Conservation (phyloP, 345 rosid species). For the Raphanus sativus region DNA sequence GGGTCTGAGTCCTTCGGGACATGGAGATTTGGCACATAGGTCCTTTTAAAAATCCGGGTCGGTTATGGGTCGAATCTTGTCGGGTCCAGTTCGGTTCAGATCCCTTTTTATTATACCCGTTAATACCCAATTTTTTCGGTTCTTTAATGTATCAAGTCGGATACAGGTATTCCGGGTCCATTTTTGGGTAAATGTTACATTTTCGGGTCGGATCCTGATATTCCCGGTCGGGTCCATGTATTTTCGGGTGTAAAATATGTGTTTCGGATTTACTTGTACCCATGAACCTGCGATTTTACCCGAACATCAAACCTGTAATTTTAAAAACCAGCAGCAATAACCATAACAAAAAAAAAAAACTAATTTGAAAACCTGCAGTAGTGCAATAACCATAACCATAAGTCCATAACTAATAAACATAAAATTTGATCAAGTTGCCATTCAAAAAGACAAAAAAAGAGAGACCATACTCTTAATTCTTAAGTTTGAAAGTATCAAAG, state of each 20-base stretch:
- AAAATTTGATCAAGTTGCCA: too few relatives aligned
- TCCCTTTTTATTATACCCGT: neutral
- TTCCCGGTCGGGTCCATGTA: neutral
- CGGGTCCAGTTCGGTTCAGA: neutral
- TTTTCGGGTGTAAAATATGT: neutral
- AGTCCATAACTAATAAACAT: too few relatives aligned
- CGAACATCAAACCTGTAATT: too few relatives aligned
- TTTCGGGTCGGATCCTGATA: neutral
- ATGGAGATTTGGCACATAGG: neutral
- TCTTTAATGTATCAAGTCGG: neutral
- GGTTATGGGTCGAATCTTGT: too few relatives aligned
- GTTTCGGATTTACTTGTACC: neutral
- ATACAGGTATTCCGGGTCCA: too few relatives aligned
- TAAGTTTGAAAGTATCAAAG: neutral
- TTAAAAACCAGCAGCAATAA: too few relatives aligned
- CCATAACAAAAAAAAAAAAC: too few relatives aligned
- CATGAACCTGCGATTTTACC: neutral
- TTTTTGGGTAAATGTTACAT: neutral
- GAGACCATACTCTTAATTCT: too few relatives aligned
- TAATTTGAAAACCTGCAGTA: too few relatives aligned
- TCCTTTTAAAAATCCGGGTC: neutral
- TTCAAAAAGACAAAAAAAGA: too few relatives aligned
- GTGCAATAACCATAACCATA: too few relatives aligned
- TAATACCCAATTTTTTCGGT: neutral
- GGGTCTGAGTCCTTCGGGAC: neutral